Evolutionary conservation across 176 grass and related monocot species (phyloP).

Genomic region (Lolium perenne): DNA sequence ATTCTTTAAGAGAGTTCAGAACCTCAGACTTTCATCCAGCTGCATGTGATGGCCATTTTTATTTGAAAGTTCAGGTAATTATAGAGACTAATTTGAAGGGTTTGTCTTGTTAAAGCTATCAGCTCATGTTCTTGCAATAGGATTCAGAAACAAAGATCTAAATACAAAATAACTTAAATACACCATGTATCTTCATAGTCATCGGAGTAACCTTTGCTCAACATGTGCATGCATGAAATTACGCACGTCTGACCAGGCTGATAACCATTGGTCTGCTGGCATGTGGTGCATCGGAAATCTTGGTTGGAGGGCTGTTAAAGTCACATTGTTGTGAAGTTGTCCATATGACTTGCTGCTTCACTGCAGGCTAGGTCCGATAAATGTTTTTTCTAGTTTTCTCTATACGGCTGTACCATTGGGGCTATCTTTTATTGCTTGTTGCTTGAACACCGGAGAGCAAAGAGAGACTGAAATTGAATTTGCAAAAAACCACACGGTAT

Average conservation of each 20-base stretch:
- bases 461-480: neutral
- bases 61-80: slow-evolving; percentile 90
- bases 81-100: slow-evolving; percentile 33
- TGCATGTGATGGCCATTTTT: slow-evolving; percentile 80
- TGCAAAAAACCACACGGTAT: neutral
- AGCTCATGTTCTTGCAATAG: neutral
- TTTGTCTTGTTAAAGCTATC: slow-evolving; percentile 4
- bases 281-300: slow-evolving; percentile 9
- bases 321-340: neutral
- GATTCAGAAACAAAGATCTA: slow-evolving; percentile 25
- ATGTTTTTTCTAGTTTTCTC: neutral
- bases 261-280: slow-evolving; percentile 8
- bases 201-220: neutral
- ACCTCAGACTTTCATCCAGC: slow-evolving; percentile 72
- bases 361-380: neutral
- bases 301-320: neutral
- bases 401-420: neutral
- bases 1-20: slow-evolving; percentile 80
- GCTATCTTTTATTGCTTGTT: neutral
- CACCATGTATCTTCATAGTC: slow-evolving; percentile 15
- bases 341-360: slow-evolving; percentile 3
- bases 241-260: neutral
- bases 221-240: slow-evolving; percentile 8
- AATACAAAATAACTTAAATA: slow-evolving; percentile 3
- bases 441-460: neutral